Evolutionary conservation across 2,329 filamentous ascomycete species (phyloP), one percentile per base, ranked within the genome.

Genomic region (Byssothecium circinans): DNA sequence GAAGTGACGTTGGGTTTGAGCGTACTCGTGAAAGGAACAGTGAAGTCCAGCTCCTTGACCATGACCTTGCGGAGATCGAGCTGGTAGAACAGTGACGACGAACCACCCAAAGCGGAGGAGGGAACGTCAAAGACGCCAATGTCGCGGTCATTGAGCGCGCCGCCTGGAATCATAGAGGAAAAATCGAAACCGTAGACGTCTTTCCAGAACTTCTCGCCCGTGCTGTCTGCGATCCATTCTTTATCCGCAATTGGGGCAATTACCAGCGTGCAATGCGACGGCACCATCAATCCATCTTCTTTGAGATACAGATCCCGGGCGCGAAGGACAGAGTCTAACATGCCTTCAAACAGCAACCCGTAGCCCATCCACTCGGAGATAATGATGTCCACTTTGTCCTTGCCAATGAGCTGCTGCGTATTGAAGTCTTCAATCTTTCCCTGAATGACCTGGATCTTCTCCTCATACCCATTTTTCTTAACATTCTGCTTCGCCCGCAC

Each of bases 341-440:
- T 97, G 46, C 91, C 90, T 73, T 97, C 91, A 70, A 95, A 97
- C 5, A 96, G 80, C 15, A 96, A 80, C 55, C 86, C 89, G 69
- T 97, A 97, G 23, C 91, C 91, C 91, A 97, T 97, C 91, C 91
- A 97, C 71, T 97, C 91, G 50, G 89, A 95, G 51, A 97, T 86
- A 66, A 97, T 96, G 63, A 97, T 87, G 73, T 97, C 92, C 37
- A 96, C 91, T 64, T 91, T 78, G 22, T 62, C 54, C 39, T 66
- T 62, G 11, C 67, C 65, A 22, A 69, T 66, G 29, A 63, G 49
- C 30, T 63, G 45, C 88, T 91, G 18, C 91, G 79, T 47, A 74
- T 78, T 45, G 52, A 95, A 88, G 57, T 96, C 91, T 70, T 97
- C 92, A 51, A 96, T 88, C 64, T 89, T 89, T 30, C 92, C 91